Evolutionary conservation across 176 grass and related monocot genomes (phyloP).

Genomic region (Lolium rigidum): DNA sequence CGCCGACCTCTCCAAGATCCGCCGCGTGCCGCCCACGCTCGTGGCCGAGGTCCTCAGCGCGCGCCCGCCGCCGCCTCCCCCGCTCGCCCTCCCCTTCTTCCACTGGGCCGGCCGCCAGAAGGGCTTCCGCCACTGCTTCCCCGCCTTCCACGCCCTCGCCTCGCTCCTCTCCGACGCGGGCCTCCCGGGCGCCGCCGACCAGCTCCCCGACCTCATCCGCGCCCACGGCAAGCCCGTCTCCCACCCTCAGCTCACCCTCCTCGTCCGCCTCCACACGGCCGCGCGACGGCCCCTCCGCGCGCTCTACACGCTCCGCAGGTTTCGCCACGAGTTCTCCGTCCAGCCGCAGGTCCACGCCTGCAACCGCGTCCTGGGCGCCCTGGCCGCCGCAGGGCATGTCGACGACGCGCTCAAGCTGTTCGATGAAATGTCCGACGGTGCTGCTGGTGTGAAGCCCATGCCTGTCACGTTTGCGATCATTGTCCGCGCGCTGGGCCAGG

Average conservation of each 20-base stretch:
- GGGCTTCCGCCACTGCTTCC: constrained; percentile 75
- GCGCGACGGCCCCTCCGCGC: constrained; percentile 62
- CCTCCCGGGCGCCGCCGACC: constrained; percentile 61
- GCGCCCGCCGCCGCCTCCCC: constrained; percentile 51
- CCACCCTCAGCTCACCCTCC: constrained; percentile 73
- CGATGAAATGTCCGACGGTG: constrained; percentile 58
- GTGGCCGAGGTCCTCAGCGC: constrained; percentile 65
- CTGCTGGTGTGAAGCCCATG: constrained; percentile 47
- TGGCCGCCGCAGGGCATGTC: constrained; percentile 59
- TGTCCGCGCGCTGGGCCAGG: constrained; percentile 59
- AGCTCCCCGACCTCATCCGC: constrained; percentile 86
- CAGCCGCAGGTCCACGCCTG: constrained; percentile 67
- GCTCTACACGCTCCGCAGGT: constrained; percentile 67
- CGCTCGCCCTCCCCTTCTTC: constrained; percentile 85
- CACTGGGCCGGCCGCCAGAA: constrained; percentile 81
- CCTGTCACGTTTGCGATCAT: constrained; percentile 77
- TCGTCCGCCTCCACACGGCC: constrained; percentile 72
- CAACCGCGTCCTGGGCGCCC: constrained; percentile 71
- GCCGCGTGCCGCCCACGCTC: constrained; percentile 64
- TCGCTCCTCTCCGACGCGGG: constrained; percentile 53
- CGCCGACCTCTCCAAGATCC: constrained; percentile 76
- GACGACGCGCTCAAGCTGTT: constrained; percentile 65
- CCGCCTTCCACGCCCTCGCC: constrained; percentile 77
- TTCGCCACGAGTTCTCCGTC: constrained; percentile 65
- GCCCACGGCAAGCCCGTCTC: constrained; percentile 69